Evolutionary conservation across 2,329 filamentous ascomycete genomes (phyloP), one percentile per base, ranked within the genome.

Genomic region (Colletotrichum falcatum): DNA sequence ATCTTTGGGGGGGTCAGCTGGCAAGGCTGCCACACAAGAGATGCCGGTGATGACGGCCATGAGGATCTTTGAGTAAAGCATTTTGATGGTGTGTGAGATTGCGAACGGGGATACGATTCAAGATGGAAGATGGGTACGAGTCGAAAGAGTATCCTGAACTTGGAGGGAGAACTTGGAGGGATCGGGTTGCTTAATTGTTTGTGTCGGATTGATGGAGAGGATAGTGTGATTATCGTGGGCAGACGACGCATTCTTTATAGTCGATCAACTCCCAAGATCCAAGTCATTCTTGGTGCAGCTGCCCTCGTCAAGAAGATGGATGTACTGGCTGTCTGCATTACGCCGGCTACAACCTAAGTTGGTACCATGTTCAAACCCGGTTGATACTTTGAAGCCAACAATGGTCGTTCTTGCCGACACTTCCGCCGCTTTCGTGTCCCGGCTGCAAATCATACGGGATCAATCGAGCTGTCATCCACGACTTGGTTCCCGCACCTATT

Each of bases 11-110:
- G 59, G 26, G 2, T 66, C 66, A 44, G 66, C 66, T 18, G 66
- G 66, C 35, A 67, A 12, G 42, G 68, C 68, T 4, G 68, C 60
- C 35, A 70, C 68, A 16, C 58, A 70, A 11, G 64, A 54, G 30
- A 70, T 46, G 46, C 58, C 68, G 20, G 64, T 60, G 8, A 70
- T 26, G n/a, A 63, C 64, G n/a, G 64, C 59, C 28, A 67, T 51
- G 44, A 70, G 44, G 11, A 70, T 23, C 9, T 60, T 62, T 23
- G 68, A 49, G 33, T 67, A 70, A 37, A 62, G 68, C 68, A 70
- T 70, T 7, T 53, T 70, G 33, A 46, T 26, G 46, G 44, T 60
- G 42, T 28, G n/a, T 14, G 16, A 53, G 53, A 46, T 39, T n/a
- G 39, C 42, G 16, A 59, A 39, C 39, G 16, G 14, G 58, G 42